These are phyloP conservation scores for Claviceps maximensis DNA, from an alignment of 2,329 filamentous ascomycete species.

Conservation along the genomic window DNA sequence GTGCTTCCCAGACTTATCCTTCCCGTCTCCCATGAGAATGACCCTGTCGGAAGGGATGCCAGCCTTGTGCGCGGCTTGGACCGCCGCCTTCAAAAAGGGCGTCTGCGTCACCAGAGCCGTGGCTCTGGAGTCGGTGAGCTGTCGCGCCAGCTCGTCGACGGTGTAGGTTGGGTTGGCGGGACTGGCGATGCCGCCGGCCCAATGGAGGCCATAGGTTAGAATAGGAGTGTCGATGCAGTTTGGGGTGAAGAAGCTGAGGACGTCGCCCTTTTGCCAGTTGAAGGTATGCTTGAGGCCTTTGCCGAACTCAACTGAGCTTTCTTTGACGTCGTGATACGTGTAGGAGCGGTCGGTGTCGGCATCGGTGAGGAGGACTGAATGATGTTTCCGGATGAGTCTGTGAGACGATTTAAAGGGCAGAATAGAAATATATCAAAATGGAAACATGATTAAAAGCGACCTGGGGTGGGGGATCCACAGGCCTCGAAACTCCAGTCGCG, in stretches of 20 bases:
- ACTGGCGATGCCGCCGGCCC: constrained; percentile 71
- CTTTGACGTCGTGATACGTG: constrained; percentile 55
- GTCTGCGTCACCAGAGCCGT: constrained; percentile 65
- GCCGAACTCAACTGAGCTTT: constrained; percentile 60
- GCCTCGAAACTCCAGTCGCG: neutral
- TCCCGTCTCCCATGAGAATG: constrained; percentile 59
- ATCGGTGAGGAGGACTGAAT: constrained; percentile 66
- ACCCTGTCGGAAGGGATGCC: constrained; percentile 62
- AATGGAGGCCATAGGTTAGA: constrained; percentile 65
- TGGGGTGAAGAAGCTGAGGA: constrained; percentile 69
- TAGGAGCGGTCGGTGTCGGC: constrained; percentile 54
- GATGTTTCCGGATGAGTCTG: neutral
- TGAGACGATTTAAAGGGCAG: neutral
- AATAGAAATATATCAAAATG: neutral
- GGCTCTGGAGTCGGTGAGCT: constrained; percentile 66
- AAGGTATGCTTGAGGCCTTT: constrained; percentile 61
- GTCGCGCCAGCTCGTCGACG: constrained; percentile 67
- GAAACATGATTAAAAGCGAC: too few relatives aligned
- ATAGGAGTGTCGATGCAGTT: constrained; percentile 76
- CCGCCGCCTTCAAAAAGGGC: constrained; percentile 49
- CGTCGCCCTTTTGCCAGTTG: constrained; percentile 73
- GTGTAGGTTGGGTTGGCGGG: constrained; percentile 85
- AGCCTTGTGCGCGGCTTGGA: constrained; percentile 52
- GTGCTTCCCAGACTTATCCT: constrained; percentile 42
- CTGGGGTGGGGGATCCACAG: neutral